phyloP scores from a whole-genome alignment of 1,139 yeast genomes.

The Kodamaea anthophila region DNA sequence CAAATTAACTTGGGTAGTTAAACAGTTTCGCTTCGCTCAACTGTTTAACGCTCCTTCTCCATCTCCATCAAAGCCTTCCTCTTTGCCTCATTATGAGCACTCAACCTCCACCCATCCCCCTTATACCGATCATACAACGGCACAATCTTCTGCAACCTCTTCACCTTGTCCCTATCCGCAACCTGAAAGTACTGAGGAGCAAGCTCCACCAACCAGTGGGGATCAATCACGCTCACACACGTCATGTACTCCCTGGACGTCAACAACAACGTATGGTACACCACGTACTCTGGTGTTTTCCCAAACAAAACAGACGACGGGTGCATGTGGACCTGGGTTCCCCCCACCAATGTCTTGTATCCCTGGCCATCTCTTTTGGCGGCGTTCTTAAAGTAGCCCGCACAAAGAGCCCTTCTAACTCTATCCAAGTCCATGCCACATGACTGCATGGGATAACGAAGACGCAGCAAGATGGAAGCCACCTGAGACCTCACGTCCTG shows the following conservation, averaged over 20 bases:
- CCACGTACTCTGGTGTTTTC: conserved; percentile 68
- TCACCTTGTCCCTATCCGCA: conserved; percentile 36
- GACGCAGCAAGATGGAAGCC: conserved; percentile 52
- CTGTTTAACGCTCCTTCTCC: no score
- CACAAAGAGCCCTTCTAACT: conserved; percentile 68
- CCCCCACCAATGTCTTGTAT: conserved; percentile 71
- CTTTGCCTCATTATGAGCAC: conserved; percentile 31
- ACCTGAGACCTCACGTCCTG: conserved; percentile 75
- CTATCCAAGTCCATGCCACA: conserved; percentile 61
- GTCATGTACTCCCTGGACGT: conserved; percentile 93
- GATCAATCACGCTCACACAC: conserved; percentile 73
- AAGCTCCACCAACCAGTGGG: conserved; percentile 75
- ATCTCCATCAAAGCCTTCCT: conserved; percentile 27
- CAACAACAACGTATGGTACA: conserved; percentile 75
- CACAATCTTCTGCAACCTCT: conserved; percentile 28
- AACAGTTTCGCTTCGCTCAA: no score
- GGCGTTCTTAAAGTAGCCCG: conserved; percentile 83
- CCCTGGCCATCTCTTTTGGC: conserved; percentile 68
- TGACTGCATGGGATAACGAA: conserved; percentile 44
- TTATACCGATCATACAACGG: conserved; percentile 58
- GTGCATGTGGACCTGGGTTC: conserved; percentile 76
- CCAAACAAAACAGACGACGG: conserved; percentile 82
- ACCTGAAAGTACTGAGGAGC: conserved; percentile 84
- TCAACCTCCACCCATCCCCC: conserved; percentile 40
- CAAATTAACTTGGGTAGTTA: no score